phyloP scores from a whole-genome alignment of 2,329 filamentous ascomycete species.

The Colletotrichum phormii region DNA sequence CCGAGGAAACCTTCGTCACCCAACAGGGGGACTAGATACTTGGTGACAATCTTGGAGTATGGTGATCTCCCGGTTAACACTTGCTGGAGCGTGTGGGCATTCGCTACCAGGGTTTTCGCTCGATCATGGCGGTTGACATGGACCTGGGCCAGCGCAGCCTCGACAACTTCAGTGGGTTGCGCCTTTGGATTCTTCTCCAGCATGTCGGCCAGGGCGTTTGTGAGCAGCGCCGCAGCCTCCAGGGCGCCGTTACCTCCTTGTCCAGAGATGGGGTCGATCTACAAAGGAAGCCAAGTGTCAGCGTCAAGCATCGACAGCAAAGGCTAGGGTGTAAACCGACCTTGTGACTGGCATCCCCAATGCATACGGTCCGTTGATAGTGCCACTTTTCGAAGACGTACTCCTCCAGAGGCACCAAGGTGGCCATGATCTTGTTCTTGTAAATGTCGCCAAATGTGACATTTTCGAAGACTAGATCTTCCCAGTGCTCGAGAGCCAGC shows the following conservation, averaged over 20 bases:
- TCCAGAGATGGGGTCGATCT: slow-evolving; percentile 41
- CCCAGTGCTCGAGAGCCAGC: slow-evolving; percentile 40
- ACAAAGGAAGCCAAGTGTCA: background rate
- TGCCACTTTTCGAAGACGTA: slow-evolving; percentile 53
- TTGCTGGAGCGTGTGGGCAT: slow-evolving; percentile 20
- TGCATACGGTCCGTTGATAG: slow-evolving; percentile 50
- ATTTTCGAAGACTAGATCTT: slow-evolving; percentile 39
- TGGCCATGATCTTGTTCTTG: slow-evolving; percentile 42
- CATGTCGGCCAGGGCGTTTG: slow-evolving; percentile 33
- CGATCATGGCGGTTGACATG: slow-evolving; percentile 16
- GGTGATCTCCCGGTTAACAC: slow-evolving; percentile 14
- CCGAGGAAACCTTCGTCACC: slow-evolving; percentile 9
- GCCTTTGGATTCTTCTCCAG: slow-evolving; percentile 17
- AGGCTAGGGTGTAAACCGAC: slow-evolving; percentile 34
- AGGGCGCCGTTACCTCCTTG: slow-evolving; percentile 44
- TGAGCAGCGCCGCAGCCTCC: slow-evolving; percentile 40
- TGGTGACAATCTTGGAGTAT: slow-evolving; percentile 3
- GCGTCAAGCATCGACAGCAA: background rate
- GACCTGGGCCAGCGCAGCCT: slow-evolving; percentile 5
- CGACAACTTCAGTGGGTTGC: background rate
- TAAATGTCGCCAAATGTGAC: slow-evolving; percentile 47
- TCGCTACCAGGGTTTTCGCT: background rate
- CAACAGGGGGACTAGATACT: slow-evolving; percentile 6
- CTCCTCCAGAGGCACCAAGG: slow-evolving; percentile 43
- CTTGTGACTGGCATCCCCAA: slow-evolving; percentile 57